A percentile compares a stretch with the other conserved stretches of the same genome.
These are phyloP conservation scores for Aspergillus hortae DNA, from an alignment of 2,329 filamentous ascomycete species.

Conservation along the genomic window DNA sequence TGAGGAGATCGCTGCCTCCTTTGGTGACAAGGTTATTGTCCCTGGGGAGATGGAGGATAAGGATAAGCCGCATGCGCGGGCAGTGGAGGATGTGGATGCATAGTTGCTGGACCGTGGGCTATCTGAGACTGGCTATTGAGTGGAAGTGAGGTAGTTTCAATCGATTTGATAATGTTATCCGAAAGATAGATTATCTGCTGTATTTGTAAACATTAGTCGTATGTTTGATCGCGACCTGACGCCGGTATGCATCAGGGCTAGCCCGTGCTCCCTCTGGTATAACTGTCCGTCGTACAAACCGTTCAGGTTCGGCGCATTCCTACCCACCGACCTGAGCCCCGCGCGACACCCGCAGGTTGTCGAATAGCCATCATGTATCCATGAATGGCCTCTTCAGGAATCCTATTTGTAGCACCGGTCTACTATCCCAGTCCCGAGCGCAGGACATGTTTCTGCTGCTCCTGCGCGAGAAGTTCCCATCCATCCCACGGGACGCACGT, in stretches of 20 bases:
- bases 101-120: too few relatives aligned
- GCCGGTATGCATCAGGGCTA: too few relatives aligned
- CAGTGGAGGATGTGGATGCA: conserved; percentile 12
- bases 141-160: too few relatives aligned
- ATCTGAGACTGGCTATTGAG: too few relatives aligned
- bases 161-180: too few relatives aligned
- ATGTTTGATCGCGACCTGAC: too few relatives aligned
- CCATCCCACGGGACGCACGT: conserved; percentile 28
- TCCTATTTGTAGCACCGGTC: not conserved
- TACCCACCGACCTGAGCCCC: not conserved
- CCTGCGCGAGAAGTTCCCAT: conserved; percentile 8
- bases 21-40: conserved; percentile 45
- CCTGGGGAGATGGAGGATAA: conserved; percentile 23
- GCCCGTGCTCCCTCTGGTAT: too few relatives aligned
- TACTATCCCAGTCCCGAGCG: not conserved
- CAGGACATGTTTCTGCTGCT: not conserved
- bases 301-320: too few relatives aligned
- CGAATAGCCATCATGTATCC: not conserved
- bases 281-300: too few relatives aligned
- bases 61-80: conserved; percentile 21
- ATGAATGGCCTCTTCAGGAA: not conserved
- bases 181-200: too few relatives aligned
- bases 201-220: too few relatives aligned
- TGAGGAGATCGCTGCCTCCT: conserved; percentile 49
- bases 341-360: not conserved